Conservation (phyloP, 257 asterid species). For the Solanum clarkiae region DNA sequence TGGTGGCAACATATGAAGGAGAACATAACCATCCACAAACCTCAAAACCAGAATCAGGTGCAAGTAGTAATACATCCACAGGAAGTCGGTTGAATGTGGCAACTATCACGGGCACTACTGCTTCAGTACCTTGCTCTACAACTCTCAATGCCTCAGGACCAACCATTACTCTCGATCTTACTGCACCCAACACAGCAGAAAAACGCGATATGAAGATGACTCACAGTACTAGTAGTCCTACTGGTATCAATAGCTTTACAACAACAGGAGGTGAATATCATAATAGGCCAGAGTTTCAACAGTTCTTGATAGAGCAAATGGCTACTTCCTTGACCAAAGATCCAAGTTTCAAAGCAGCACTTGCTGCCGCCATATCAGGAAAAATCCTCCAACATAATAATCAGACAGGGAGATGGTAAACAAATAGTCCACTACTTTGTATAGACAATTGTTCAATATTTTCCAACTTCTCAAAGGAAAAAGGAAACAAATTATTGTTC, state of each 20-base stretch:
- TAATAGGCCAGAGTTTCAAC: slow-evolving; percentile 33
- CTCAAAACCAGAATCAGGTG: slow-evolving; percentile 27
- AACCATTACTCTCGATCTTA: slow-evolving; percentile 52
- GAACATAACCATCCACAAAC: slow-evolving; percentile 71
- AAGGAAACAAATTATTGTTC: neutral
- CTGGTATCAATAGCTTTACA: neutral
- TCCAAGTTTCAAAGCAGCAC: slow-evolving; percentile 78
- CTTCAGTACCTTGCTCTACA: slow-evolving; percentile 30
- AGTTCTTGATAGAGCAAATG: slow-evolving; percentile 69
- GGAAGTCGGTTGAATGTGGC: slow-evolving; percentile 13
- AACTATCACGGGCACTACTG: slow-evolving; percentile 1
- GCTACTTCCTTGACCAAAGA: slow-evolving; percentile 81
- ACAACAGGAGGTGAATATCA: neutral
- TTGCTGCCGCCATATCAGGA: slow-evolving; percentile 96
- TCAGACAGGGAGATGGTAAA: neutral
- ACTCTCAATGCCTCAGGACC: slow-evolving; percentile 25
- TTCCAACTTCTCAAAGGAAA: neutral
- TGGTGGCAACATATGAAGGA: slow-evolving; percentile 85
- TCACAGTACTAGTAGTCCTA: neutral
- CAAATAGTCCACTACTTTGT: neutral
- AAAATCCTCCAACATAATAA: slow-evolving; percentile 38
- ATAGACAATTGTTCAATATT: neutral
- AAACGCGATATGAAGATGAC: neutral
- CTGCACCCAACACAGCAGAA: slow-evolving; percentile 31
- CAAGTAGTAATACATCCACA: neutral